A percentile compares a stretch with the other conserved stretches of the same genome.
Evolutionary conservation across 805 yeast species (phyloP).

Genomic region (Wickerhamiella domercqiae): DNA sequence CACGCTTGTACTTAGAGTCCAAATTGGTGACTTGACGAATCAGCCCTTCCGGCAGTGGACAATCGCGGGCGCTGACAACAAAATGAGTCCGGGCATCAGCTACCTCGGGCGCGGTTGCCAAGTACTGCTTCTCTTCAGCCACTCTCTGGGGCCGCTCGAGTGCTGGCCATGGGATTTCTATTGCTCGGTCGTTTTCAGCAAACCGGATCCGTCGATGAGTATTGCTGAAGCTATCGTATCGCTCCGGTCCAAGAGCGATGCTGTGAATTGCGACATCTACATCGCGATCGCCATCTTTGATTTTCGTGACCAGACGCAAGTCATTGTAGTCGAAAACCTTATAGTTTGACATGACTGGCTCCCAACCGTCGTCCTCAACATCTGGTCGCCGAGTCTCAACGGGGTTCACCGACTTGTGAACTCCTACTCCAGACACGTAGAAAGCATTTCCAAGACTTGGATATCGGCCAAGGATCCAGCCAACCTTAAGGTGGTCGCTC

Average conservation of each 20-base stretch:
- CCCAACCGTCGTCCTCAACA: slow-evolving; percentile 36
- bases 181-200: slow-evolving; percentile 50
- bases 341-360: slow-evolving; percentile 61
- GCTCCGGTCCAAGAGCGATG: slow-evolving; percentile 47
- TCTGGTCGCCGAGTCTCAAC: slow-evolving; percentile 43
- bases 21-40: slow-evolving; percentile 61
- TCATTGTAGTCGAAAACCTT: slow-evolving; percentile 41
- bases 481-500: slow-evolving; percentile 54
- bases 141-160: slow-evolving; percentile 33
- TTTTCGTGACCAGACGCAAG: slow-evolving; percentile 63
- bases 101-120: slow-evolving; percentile 40
- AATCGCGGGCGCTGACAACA: slow-evolving; percentile 47
- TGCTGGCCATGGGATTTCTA: slow-evolving; percentile 82
- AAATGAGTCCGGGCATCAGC: slow-evolving; percentile 62
- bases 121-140: slow-evolving; percentile 24
- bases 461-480: slow-evolving; percentile 42
- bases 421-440: slow-evolving; percentile 52
- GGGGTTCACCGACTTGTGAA: slow-evolving; percentile 52
- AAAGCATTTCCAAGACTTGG: slow-evolving; percentile 47
- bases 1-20: slow-evolving; percentile 47
- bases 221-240: slow-evolving; percentile 61
- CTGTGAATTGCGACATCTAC: slow-evolving; percentile 69
- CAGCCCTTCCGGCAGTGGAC: slow-evolving; percentile 57
- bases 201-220: slow-evolving; percentile 62
- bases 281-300: slow-evolving; percentile 43